Evolutionary conservation across 345 rosid species (phyloP), one percentile per base, ranked within the genome.

Genomic region (Citrus australasica): DNA sequence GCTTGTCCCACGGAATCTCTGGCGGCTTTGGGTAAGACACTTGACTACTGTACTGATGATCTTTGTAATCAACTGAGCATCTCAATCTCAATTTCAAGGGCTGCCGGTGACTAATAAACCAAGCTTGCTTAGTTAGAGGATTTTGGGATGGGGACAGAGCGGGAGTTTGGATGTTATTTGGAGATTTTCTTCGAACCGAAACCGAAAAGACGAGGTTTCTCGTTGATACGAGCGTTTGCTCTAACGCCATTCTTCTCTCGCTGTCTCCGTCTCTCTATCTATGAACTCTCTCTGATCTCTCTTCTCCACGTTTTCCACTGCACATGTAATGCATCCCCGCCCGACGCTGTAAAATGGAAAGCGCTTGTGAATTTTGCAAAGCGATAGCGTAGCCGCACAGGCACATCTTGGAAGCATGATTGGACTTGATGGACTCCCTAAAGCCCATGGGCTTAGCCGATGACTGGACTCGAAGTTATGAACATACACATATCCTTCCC

Each of bases 1-100:
- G 90, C 90, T 89, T 91, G 40, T 79, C 78, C 92, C 92, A 90
- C 13, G 84, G 89, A 74, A 90, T 79, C 79, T 85, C 90, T 1
- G 76, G 48, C 24, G 90, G 91, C 35, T 78, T 82, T 7, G 85
- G 74, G 67, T 68, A 68, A 35, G 77, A 75, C n/a, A 28, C 81
- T 28, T 73, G 85, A 68, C 11, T 66, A 64, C 24, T 56, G 67
- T 69, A 75, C 73, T 9, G 72, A 42, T 79, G 69, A 68, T 85
- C 86, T 69, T 72, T 75, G 84, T 79, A 77, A 74, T 83, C 81
- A 46, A 76, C 22, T 14, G 86, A 86, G 74, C 86, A 86, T 80
- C 74, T 86, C 40, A 85, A 62, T 24, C 74, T 67, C 2, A 35
- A 64, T 42, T 62, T 61, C 32, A 27, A 62, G 58, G 69, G 40